Base-by-base conservation (phyloP, 164 flowering plant species). In the Paratinospora sagittata region DNA sequence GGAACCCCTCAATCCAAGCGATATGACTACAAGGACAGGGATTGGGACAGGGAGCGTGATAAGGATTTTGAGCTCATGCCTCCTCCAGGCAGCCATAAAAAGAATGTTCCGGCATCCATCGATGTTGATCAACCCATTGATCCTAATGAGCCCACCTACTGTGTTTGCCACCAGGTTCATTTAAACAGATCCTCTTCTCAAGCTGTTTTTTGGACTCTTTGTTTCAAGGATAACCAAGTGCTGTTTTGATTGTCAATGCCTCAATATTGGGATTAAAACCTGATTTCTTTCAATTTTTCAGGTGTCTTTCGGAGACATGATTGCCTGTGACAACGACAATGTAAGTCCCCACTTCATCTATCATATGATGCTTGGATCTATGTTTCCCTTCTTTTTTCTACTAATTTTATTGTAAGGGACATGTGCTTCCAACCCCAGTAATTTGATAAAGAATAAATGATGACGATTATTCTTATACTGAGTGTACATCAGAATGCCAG, bases 291-390 rank as follows among this genome's bases (percentile, higher is more conserved):
- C 68, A 36, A 43, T 65, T 27, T 65, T 78, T 34, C 80, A 96
- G 99, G 99, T 93, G 27, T 93, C 98, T 8, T 96, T 89, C 74
- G 99, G 99, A 61, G 99, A 96, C 81, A 96, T 96, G 99, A 96
- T 96, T 81, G 99, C 99, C 24, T 96, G 99, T 77, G 99, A 96
- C 83, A 90, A 89, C 75, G 98, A 91, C 63, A 87, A 89, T 82
- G 99, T 96, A 74, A 86, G 91, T 83, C 58, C 69, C 47, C 60
- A 16, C 72, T 57, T 39, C 65, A 23, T 23, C 9, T 69, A 8
- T 30, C 62, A 17, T 62, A 2, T 34, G 34, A 21, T 70, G 10
- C 36, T 62, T 12, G 78, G 52, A 12, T 49, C 19, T 45, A 14
- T 62, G 13, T 26, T 70, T 21, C 39, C 66, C 8, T 62, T 30